A percentile compares a stretch with the other conserved stretches of the same genome.
Conservation (phyloP, 805 yeast genomes). For the Kuraishia molischiana region DNA sequence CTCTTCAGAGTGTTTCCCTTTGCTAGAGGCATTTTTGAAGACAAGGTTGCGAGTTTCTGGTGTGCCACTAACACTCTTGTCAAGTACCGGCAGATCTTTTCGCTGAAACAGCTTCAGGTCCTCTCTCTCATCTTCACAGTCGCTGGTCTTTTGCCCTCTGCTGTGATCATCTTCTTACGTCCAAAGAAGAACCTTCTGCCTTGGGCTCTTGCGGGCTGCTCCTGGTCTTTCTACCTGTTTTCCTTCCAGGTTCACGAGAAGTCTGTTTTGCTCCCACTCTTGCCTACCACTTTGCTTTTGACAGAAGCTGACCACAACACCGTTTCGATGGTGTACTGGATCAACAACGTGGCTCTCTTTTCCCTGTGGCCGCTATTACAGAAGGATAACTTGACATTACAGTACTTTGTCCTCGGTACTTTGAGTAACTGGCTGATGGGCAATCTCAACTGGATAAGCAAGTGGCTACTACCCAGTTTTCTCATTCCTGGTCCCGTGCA, state of each 20-base stretch:
- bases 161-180: conserved; percentile 35
- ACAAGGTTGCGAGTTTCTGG: conserved; percentile 97
- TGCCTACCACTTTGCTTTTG: conserved; percentile 70
- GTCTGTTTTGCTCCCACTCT: conserved; percentile 74
- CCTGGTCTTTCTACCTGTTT: conserved; percentile 83
- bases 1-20: conserved; percentile 78
- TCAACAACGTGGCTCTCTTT: conserved; percentile 73
- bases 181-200: conserved; percentile 43
- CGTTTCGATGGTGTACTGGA: conserved; percentile 77
- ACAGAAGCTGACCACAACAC: conserved; percentile 46
- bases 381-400: conserved; percentile 65
- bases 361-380: conserved; percentile 82
- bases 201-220: conserved; percentile 73
- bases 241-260: conserved; percentile 97
- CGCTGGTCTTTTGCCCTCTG: conserved; percentile 44
- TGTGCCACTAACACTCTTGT: conserved; percentile 78
- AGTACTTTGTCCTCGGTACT: conserved; percentile 51
- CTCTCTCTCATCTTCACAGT: conserved; percentile 47
- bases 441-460: conserved; percentile 44
- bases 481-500: conserved; percentile 31
- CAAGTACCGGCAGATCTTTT: conserved; percentile 53
- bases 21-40: conserved; percentile 89
- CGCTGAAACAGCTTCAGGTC: conserved; percentile 47
- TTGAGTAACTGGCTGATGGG: conserved; percentile 78
- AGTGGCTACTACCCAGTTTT: conserved; percentile 27